Conservation (phyloP, 768 basidiomycete genomes). For the Kwoniella europaea region DNA sequence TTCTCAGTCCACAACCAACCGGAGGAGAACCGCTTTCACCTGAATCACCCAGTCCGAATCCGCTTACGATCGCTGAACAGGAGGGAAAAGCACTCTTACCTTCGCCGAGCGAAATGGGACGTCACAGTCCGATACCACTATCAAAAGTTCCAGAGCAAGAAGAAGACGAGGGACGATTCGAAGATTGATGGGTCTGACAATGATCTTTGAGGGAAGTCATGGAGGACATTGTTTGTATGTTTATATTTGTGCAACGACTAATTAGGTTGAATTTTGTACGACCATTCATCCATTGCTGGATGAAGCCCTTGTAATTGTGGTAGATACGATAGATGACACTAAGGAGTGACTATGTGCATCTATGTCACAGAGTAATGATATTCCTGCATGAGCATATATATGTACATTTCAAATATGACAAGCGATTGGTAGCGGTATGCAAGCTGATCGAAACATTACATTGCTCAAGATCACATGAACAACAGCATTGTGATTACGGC, state of each 20-base stretch:
- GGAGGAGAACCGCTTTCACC: slow-evolving; percentile 12
- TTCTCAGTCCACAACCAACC: slow-evolving; percentile 22
- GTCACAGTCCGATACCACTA: background rate
- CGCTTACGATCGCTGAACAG: slow-evolving; percentile 11
- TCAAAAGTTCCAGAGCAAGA: slow-evolving; percentile 17
- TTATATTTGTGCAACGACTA: no score
- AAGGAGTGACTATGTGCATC: no score
- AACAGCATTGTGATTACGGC: no score
- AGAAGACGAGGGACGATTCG: slow-evolving; percentile 13
- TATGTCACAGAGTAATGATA: background rate
- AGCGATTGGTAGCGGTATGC: background rate
- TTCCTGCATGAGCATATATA: background rate
- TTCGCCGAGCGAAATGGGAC: background rate
- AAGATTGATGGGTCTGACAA: background rate
- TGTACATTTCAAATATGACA: background rate
- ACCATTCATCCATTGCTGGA: no score
- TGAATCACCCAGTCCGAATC: slow-evolving; percentile 31
- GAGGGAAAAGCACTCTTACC: slow-evolving; percentile 11
- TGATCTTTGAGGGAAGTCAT: background rate
- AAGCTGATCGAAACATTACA: background rate
- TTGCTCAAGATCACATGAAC: background rate
- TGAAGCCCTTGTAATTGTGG: no score
- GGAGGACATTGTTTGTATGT: background rate
- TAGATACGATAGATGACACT: no score
- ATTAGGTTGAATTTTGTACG: no score